A percentile compares a stretch with the other conserved stretches of the same genome.
Conservation (phyloP, 805 yeast species). For the Lachancea sp. region DNA sequence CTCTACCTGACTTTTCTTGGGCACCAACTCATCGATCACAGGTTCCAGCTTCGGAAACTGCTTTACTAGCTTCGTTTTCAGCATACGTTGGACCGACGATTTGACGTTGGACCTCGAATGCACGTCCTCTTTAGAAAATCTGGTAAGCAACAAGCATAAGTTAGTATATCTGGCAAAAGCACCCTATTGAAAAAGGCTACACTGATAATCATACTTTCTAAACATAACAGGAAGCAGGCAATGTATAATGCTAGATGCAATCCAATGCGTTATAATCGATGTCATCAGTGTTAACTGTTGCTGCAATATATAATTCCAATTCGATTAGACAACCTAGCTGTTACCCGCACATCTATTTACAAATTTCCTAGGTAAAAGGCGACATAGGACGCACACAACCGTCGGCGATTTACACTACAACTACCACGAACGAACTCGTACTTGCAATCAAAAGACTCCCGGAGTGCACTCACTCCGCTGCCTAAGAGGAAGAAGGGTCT, state of each 20-base stretch:
- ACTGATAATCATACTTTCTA: neutral
- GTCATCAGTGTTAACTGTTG: too few relatives aligned
- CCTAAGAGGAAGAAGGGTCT: neutral
- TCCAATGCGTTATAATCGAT: too few relatives aligned
- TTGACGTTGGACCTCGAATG: slow-evolving; percentile 88
- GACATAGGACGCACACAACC: too few relatives aligned
- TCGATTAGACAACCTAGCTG: too few relatives aligned
- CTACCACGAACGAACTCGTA: too few relatives aligned
- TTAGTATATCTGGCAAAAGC: slow-evolving; percentile 5
- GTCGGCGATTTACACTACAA: too few relatives aligned
- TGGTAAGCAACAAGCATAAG: slow-evolving; percentile 13
- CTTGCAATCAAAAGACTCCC: too few relatives aligned
- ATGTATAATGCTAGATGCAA: too few relatives aligned
- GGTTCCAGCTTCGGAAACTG: slow-evolving; percentile 73
- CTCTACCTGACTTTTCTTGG: slow-evolving; percentile 79
- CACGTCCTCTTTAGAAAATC: slow-evolving; percentile 77
- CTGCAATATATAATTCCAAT: too few relatives aligned
- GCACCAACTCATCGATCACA: slow-evolving; percentile 73
- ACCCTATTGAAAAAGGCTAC: neutral
- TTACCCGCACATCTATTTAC: too few relatives aligned
- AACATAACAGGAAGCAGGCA: neutral
- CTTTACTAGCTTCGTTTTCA: slow-evolving; percentile 63
- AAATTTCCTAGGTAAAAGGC: too few relatives aligned
- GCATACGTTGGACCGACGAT: slow-evolving; percentile 88
- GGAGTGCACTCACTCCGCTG: too few relatives aligned